Evolutionary conservation across 129 eudicot genomes (phyloP), one percentile per base, ranked within the genome.

Genomic region (Cynara cardunculus): DNA sequence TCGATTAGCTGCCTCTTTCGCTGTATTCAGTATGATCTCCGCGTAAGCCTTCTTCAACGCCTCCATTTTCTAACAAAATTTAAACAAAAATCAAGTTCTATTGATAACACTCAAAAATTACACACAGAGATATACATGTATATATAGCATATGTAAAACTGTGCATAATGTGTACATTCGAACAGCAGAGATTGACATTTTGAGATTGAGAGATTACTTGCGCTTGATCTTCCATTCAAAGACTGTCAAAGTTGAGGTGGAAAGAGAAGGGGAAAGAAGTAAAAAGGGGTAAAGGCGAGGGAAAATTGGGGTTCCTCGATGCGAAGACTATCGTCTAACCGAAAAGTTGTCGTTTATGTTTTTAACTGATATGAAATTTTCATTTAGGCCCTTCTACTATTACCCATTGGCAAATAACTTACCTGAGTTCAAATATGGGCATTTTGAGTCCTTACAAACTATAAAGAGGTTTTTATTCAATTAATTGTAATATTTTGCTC

Each of bases 1-100:
- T 56, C 97, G 88, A 71, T 87, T 89, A 68, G 97, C 97, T 18
- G 94, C 93, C 72, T 93, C 98, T 71, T 88, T 93, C 21, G 93
- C 85, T 73, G 91, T 88, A 83, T 89, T 93, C 79, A 91, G 83
- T 35, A 93, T 89, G 74, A 91, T 89, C 65, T 88, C 97, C 27
- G 98, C 98, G 27, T 91, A 93, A n/a, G 88, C 94, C 84, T 86
- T 88, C 90, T 91, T 91, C 85, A 91, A 34, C 14, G 84, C 93
- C 83, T 83, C 87, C 88, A 80, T 80, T 83, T 88, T 80, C 89
- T 85, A 80, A 25, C 65, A 72, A 69, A 25, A 69, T 77, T 30
- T 66, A 78, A 65, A 35, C 32, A 79, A 35, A 4, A 65, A 84
- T 77, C 25, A 24, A 65, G 65, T 13, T 71, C 32, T 22, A 34